Base-by-base conservation (phyloP, 2,329 filamentous ascomycete species). In the Fusarium succisae region DNA sequence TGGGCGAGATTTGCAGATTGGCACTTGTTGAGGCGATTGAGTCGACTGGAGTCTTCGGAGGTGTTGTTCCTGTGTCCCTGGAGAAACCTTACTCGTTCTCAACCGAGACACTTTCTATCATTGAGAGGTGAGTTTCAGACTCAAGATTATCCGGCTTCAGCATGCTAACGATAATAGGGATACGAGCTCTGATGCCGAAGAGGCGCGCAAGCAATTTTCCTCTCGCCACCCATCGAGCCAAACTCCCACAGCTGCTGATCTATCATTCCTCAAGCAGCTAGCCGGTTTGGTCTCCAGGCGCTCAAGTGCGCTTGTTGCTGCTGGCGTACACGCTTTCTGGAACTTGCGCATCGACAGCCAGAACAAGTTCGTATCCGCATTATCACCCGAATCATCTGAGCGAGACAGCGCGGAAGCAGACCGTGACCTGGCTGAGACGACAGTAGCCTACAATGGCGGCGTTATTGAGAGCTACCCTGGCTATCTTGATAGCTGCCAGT, bases 391-490 rank as follows among this genome's bases (percentile, higher is more conserved):
- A 24, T 83, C 83, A 18, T 63, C 79, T 9, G 70, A 80, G 39
- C 84, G 85, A 58, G 72, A 79, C 15, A 86, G 87, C 41, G 83
- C 88, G 1, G 89, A 91, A 74, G 82, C 83, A 22, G 90, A 90
- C 71, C 83, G 83, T 5, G 81, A 84, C 48, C 79, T 87, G 13
- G 78, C 80, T 39, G 82, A 84, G 63, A 91, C 89, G 7, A 87
- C 89, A 5, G 89, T 96, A n/a, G 92, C 92, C 8, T 95, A 92
- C 82, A 95, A 94, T 78, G 93, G 93, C 50, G 93, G 91, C 35
- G 92, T 96, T 56, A 91, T 95, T 58, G 93, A 95, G 82, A 91
- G 92, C 76, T 96, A 95, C 78, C 93, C 93, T 0, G 84, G 85
- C 13, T 96, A 94, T 80, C 84, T 88, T 28, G 82, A 81, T 38